phyloP scores from a whole-genome alignment of 768 basidiomycete species.

The Agaricus sinodeliciosus region DNA sequence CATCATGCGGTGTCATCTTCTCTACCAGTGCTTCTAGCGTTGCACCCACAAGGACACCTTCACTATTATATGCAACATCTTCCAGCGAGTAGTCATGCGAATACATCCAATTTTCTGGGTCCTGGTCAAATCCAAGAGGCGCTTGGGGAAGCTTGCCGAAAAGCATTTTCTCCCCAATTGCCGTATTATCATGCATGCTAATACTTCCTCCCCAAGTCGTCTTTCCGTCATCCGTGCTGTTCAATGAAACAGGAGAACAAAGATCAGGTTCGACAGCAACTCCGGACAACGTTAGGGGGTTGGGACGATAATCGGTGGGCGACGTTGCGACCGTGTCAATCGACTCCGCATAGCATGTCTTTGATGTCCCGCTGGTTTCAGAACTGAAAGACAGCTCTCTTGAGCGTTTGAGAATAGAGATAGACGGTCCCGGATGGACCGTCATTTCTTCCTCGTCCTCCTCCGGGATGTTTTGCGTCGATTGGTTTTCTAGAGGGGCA shows the following conservation, averaged over 20 bases:
- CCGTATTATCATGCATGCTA: conserved; percentile 22
- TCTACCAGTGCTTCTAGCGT: conserved; percentile 88
- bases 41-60: conserved; percentile 87
- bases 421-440: conserved; percentile 40
- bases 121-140: conserved; percentile 33
- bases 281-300: conserved; percentile 20
- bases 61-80: conserved; percentile 86
- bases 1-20: conserved; percentile 94
- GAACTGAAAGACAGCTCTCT: conserved; percentile 42
- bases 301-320: conserved; percentile 35
- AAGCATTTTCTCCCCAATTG: conserved; percentile 48
- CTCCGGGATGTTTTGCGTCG: not conserved
- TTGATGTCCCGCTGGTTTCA: conserved; percentile 44
- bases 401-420: conserved; percentile 20
- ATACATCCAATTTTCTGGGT: conserved; percentile 47
- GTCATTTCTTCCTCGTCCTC: conserved; percentile 57
- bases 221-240: conserved; percentile 47
- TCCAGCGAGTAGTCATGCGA: conserved; percentile 76
- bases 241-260: conserved; percentile 46
- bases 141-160: conserved; percentile 45
- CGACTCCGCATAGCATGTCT: conserved; percentile 38
- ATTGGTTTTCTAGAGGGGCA: conserved; percentile 27
- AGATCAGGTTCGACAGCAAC: conserved; percentile 35
- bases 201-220: conserved; percentile 55
- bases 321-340: conserved; percentile 45